Evolutionary conservation across 345 rosid species (phyloP).

Genomic region (Salix exigua): DNA sequence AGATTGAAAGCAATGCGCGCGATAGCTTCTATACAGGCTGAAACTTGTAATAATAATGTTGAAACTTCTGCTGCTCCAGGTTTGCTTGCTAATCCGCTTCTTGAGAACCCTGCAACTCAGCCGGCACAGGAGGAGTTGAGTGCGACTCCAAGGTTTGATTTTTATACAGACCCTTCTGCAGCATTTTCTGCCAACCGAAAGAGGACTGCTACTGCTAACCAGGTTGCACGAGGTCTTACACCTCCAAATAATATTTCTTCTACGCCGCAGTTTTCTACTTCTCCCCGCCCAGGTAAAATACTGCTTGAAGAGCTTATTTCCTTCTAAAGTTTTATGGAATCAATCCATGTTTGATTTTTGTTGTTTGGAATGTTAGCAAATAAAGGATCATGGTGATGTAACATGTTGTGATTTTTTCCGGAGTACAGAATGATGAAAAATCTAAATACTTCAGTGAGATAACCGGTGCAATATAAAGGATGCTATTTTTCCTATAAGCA

Average conservation of each 20-base stretch:
- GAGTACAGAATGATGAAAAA: neutral
- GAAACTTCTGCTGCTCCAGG: conserved; percentile 28
- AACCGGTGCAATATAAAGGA: neutral
- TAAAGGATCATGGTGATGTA: neutral
- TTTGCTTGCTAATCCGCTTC: conserved; percentile 66
- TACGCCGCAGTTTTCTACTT: conserved; percentile 16
- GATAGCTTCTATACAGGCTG: conserved; percentile 51
- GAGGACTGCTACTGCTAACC: conserved; percentile 29
- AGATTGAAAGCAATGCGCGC: conserved; percentile 68
- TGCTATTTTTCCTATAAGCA: neutral
- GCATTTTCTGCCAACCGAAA: conserved; percentile 63
- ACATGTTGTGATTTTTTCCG: neutral
- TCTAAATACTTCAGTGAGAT: neutral
- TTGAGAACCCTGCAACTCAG: conserved; percentile 28
- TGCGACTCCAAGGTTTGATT: conserved; percentile 57
- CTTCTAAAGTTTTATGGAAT: neutral
- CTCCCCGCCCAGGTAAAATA: conserved; percentile 35
- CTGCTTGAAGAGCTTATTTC: neutral
- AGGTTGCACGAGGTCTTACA: conserved; percentile 20
- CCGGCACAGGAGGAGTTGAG: conserved; percentile 24
- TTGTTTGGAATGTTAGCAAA: neutral
- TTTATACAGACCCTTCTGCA: conserved; percentile 72
- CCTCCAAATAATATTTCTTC: conserved; percentile 30
- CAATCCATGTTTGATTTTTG: neutral
- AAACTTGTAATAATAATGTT: conserved; percentile 21